phyloP scores from a whole-genome alignment of 192 early-diverging fungal genomes.

The Linnemannia schmuckeri region DNA sequence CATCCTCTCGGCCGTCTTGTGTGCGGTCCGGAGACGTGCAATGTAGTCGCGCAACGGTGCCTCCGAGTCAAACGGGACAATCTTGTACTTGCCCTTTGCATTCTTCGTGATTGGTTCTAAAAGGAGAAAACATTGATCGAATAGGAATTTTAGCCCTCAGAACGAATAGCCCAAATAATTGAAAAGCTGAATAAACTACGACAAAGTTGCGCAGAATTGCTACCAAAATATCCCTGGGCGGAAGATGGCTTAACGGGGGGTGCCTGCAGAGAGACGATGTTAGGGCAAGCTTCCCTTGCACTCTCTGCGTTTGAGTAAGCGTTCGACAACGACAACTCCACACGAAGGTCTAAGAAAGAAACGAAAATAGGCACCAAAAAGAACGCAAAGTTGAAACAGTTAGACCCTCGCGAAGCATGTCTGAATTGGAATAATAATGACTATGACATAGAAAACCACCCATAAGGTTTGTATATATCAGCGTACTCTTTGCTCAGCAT shows the following conservation, averaged over 20 bases:
- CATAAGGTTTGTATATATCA: background rate
- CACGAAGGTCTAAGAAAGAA: constrained; percentile 26
- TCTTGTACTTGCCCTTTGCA: background rate
- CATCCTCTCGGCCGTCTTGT: constrained; percentile 32
- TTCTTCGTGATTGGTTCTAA: constrained; percentile 11
- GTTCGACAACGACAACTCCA: constrained; percentile 42
- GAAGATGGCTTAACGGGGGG: constrained; percentile 31
- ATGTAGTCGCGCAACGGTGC: constrained; percentile 26
- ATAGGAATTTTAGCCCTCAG: too few species aligned
- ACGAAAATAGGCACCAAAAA: background rate
- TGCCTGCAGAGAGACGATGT: constrained; percentile 14
- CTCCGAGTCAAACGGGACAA: constrained; percentile 19
- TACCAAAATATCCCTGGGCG: constrained; percentile 36
- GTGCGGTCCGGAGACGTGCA: constrained; percentile 27
- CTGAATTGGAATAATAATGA: background rate
- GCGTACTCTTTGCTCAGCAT: background rate
- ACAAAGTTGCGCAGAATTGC: background rate
- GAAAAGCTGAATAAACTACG: too few species aligned
- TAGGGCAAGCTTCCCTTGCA: constrained; percentile 45
- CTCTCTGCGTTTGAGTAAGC: constrained; percentile 36
- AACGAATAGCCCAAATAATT: too few species aligned
- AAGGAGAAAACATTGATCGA: background rate
- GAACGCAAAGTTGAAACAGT: background rate
- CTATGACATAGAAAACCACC: background rate
- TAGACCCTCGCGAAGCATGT: background rate